Conservation (phyloP, 2,329 filamentous ascomycete genomes). For the Pyrenophora seminiperda region DNA sequence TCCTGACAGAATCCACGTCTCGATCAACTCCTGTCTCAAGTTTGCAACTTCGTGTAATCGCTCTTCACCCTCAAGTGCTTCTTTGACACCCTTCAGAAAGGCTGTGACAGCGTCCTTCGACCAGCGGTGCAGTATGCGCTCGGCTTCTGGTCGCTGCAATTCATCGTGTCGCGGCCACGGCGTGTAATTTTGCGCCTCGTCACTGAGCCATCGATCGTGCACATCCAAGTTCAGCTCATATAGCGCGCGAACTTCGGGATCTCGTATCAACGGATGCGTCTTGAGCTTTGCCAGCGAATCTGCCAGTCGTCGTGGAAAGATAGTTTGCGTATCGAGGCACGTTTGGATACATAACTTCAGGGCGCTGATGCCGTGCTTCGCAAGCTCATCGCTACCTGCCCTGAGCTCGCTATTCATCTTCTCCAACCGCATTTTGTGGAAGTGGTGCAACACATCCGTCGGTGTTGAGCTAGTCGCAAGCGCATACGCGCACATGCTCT, state of each 20-base stretch:
- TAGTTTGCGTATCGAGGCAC: constrained; percentile 73
- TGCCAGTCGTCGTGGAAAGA: constrained; percentile 74
- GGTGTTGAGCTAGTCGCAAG: constrained; percentile 80
- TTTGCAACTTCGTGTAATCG: constrained; percentile 73
- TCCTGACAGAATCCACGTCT: constrained; percentile 75
- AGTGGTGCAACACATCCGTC: constrained; percentile 77
- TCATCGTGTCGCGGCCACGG: constrained; percentile 87
- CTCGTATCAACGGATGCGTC: constrained; percentile 71
- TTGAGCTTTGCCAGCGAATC: constrained; percentile 73
- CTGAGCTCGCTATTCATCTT: constrained; percentile 69
- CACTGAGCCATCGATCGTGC: constrained; percentile 77
- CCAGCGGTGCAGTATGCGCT: constrained; percentile 49
- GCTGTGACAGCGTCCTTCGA: constrained; percentile 46
- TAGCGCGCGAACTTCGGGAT: constrained; percentile 67
- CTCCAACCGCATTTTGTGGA: constrained; percentile 73
- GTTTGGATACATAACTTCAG: constrained; percentile 78
- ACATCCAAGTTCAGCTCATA: constrained; percentile 78
- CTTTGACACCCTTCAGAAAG: constrained; percentile 64
- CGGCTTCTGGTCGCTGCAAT: constrained; percentile 49
- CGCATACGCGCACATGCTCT: constrained; percentile 80
- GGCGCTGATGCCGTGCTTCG: constrained; percentile 64
- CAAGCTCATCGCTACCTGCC: constrained; percentile 51
- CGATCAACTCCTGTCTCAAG: constrained; percentile 71
- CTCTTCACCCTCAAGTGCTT: constrained; percentile 62
- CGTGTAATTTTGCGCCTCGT: constrained; percentile 82